phyloP scores from a whole-genome alignment of 805 yeast genomes.

The Kazachstania taianensis region DNA sequence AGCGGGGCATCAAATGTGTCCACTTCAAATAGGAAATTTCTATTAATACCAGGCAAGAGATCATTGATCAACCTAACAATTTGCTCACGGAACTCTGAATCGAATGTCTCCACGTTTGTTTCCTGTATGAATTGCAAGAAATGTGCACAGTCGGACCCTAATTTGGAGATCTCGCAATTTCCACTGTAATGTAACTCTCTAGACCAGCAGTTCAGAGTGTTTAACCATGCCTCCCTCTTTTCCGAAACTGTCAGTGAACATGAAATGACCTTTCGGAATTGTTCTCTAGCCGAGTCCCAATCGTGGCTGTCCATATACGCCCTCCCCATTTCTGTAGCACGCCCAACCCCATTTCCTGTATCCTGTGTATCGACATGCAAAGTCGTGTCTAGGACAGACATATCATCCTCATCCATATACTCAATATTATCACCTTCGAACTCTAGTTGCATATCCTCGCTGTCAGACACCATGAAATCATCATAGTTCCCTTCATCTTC shows the following conservation, averaged over 20 bases:
- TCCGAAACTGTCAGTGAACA: too few species aligned
- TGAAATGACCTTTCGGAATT: not conserved
- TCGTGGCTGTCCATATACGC: slow-evolving; percentile 10
- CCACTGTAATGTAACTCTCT: slow-evolving; percentile 1
- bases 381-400: not conserved
- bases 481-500: slow-evolving; percentile 21
- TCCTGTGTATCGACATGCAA: not conserved
- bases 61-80: too few species aligned
- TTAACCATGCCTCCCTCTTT: slow-evolving; percentile 2
- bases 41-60: slow-evolving; percentile 3
- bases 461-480: slow-evolving; percentile 27
- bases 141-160: not conserved
- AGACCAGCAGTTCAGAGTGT: slow-evolving; percentile 3
- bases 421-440: slow-evolving; percentile 19
- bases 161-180: not conserved
- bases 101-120: too few species aligned
- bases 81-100: too few species aligned
- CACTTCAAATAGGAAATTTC: slow-evolving; percentile 2
- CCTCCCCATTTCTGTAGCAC: slow-evolving; percentile 6
- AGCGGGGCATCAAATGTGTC: too few species aligned
- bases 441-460: slow-evolving; percentile 20
- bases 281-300: not conserved
- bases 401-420: slow-evolving; percentile 12
- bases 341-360: slow-evolving; percentile 1
- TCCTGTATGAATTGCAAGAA: not conserved